Evolutionary conservation across 2,329 filamentous ascomycete species (phyloP).

Genomic region (Penicillium nordicum): DNA sequence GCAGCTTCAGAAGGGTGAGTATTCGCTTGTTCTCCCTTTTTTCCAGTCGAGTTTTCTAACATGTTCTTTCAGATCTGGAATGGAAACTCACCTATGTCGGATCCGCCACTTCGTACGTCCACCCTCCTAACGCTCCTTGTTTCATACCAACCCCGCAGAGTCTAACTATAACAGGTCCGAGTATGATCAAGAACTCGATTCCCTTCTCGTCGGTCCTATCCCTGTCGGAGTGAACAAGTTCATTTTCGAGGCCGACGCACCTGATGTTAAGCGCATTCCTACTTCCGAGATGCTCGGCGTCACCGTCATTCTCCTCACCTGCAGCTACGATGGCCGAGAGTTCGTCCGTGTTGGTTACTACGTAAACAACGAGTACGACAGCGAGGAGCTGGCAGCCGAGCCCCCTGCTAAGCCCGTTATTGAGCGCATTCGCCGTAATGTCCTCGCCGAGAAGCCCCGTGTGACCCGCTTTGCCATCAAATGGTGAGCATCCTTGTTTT

Average conservation of each 20-base stretch:
- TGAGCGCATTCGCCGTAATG: conserved; percentile 86
- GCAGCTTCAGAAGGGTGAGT: conserved; percentile 79
- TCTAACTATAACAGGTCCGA: conserved; percentile 64
- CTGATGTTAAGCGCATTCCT: conserved; percentile 85
- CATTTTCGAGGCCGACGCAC: conserved; percentile 91
- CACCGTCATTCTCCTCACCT: conserved; percentile 93
- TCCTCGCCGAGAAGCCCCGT: conserved; percentile 93
- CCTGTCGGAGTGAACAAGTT: conserved; percentile 98
- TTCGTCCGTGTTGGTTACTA: conserved; percentile 99
- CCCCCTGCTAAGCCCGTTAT: conserved; percentile 89
- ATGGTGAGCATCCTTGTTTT: conserved; percentile 59
- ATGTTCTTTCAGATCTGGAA: conserved; percentile 69
- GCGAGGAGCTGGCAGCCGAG: conserved; percentile 81
- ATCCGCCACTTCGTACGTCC: conserved; percentile 86
- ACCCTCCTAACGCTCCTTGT: not conserved
- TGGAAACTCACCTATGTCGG: conserved; percentile 99
- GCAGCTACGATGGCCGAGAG: conserved; percentile 92
- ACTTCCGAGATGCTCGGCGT: conserved; percentile 94
- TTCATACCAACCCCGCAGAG: conserved; percentile 10
- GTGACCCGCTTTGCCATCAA: conserved; percentile 98
- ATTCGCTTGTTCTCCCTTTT: not conserved
- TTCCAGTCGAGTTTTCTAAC: conserved; percentile 13
- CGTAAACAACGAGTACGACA: conserved; percentile 98
- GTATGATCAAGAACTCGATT: conserved; percentile 97
- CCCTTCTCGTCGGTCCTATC: conserved; percentile 93